Base-by-base conservation (phyloP, 2,329 filamentous ascomycete genomes). In the Chalaropsis thielavioides region DNA sequence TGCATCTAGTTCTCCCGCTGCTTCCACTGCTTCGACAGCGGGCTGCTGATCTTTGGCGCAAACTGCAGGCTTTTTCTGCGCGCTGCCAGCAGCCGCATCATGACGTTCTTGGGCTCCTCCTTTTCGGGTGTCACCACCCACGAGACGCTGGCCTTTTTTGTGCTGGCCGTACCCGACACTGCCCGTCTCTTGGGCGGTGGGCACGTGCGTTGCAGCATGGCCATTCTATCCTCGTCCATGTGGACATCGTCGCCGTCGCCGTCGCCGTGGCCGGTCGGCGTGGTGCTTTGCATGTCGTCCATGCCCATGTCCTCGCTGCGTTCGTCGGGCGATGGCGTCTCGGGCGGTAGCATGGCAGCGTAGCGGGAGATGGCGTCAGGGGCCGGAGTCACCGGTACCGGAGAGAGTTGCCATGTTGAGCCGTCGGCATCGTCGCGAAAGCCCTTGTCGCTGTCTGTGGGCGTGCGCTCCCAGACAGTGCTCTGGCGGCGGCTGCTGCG, bases 11-110 rank as follows among this genome's bases (percentile, higher is more conserved):
- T n/a, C 17, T 49, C 61, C 38, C 59, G 58, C 68, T 69, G 75
- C 54, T 72, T 74, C 82, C 81, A 84, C 31, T 79, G 76, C 70
- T 78, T 83, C 31, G 83, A 80, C 69, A 92, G 75, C 1, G 88
- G 89, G 73, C 88, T 92, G 19, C 82, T 85, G 66, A 90, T 76
- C 75, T 88, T 87, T 38, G 88, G 89, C 40, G 87, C 87, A 76
- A 86, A 90, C 71, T 89, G 87, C 73, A 90, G 73, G 71, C 87
- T 92, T 81, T 89, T 90, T 67, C 89, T 80, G 67, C 88, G 79
- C 0, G 87, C 88, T 11, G 86, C 84, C 79, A 89, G 83, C 67
- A 92, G 76, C 60, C 84, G 79, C 74, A 83, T 79, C 68, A 84
- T 75, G 64, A 88, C 77, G 22, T 76, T 77, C 70, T 82, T 67